Evolutionary conservation across 768 basidiomycete genomes (phyloP).

Genomic region (Lactarius quietus): DNA sequence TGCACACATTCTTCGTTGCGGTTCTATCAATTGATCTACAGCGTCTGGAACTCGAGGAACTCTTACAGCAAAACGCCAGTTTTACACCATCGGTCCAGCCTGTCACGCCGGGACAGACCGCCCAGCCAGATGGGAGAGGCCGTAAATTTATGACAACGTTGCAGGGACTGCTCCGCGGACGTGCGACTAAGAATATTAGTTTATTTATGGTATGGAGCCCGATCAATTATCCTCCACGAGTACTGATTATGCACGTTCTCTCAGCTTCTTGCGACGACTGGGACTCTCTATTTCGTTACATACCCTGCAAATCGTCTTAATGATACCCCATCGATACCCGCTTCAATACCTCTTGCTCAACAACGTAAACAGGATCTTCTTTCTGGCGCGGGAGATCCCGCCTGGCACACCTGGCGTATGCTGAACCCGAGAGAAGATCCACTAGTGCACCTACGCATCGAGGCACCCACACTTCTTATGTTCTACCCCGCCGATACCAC

Average conservation of each 20-base stretch:
- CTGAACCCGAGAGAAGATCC: slow-evolving; percentile 66
- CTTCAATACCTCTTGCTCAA: slow-evolving; percentile 19
- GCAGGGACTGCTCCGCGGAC: slow-evolving; percentile 54
- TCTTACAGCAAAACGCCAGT: slow-evolving; percentile 68
- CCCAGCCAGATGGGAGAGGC: slow-evolving; percentile 39
- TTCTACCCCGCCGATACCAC: slow-evolving; percentile 44
- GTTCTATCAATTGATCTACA: slow-evolving; percentile 96
- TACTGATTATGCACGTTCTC: slow-evolving; percentile 2
- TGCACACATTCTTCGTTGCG: slow-evolving; percentile 93
- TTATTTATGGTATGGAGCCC: slow-evolving; percentile 59
- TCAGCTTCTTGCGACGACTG: slow-evolving; percentile 75
- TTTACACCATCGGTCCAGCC: slow-evolving; percentile 44
- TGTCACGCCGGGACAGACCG: slow-evolving; percentile 22
- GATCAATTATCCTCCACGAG: not conserved
- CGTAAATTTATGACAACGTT: slow-evolving; percentile 40
- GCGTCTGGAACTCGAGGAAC: slow-evolving; percentile 87
- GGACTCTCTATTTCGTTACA: slow-evolving; percentile 70
- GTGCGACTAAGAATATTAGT: slow-evolving; percentile 75
- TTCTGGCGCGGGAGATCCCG: slow-evolving; percentile 38
- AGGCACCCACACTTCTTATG: slow-evolving; percentile 73
- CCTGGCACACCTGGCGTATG: slow-evolving; percentile 70
- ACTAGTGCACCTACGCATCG: slow-evolving; percentile 73
- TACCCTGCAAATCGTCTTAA: slow-evolving; percentile 39
- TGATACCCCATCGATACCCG: slow-evolving; percentile 22
- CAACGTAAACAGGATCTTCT: slow-evolving; percentile 22